phyloP scores from a whole-genome alignment of 108 stramenopile species.

The Cyclostephanos tholiformis region DNA sequence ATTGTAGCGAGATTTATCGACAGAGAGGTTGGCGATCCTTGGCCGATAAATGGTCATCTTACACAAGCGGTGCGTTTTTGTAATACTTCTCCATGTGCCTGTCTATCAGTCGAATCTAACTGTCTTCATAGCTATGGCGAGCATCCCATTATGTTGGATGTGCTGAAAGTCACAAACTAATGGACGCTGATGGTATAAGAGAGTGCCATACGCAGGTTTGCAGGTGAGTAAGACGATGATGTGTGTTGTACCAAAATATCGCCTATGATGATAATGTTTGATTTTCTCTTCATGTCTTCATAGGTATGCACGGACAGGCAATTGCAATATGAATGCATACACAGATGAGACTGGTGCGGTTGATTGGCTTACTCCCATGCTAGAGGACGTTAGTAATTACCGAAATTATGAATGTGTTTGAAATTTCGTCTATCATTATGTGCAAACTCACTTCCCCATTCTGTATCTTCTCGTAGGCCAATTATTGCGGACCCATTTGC shows the following conservation, averaged over 20 bases:
- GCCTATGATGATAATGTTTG: neutral
- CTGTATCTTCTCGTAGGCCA: neutral
- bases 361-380: conserved; percentile 34
- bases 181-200: neutral
- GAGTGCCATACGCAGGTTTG: conserved; percentile 47
- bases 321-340: conserved; percentile 34
- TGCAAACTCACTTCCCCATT: neutral
- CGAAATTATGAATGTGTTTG: neutral
- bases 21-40: conserved; percentile 29
- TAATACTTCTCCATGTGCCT: neutral
- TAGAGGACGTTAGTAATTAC: conserved; percentile 26
- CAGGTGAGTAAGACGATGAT: conserved; percentile 14
- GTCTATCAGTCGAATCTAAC: neutral
- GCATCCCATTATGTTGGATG: conserved; percentile 44
- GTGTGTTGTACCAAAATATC: neutral
- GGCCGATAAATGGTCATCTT: conserved; percentile 38
- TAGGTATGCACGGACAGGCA: conserved; percentile 34
- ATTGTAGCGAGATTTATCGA: conserved; percentile 38
- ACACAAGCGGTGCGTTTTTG: conserved; percentile 21
- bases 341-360: conserved; percentile 9
- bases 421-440: neutral
- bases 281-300: neutral
- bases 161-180: conserved; percentile 28
- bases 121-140: conserved; percentile 6
- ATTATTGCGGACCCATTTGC: conserved; percentile 12